A percentile compares a stretch with the other conserved stretches of the same genome.
phyloP scores from a whole-genome alignment of 495 filamentous ascomycete genomes.

The Aspergillus leporis region DNA sequence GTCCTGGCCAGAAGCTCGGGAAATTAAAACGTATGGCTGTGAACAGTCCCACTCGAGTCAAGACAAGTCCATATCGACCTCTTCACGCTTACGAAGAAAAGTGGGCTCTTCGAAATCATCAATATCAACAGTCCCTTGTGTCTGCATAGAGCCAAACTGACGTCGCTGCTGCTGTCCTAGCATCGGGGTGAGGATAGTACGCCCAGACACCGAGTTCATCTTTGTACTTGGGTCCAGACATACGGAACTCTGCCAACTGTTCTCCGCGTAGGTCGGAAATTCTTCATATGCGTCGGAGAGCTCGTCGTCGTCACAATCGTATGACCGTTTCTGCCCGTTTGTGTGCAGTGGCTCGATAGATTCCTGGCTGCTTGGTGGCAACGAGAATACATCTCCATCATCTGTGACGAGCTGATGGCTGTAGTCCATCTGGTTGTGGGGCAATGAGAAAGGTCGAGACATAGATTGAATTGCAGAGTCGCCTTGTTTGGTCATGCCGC shows the following conservation, averaged over 20 bases:
- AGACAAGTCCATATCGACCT: conserved; percentile 41
- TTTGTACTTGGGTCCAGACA: background rate
- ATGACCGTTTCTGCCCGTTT: conserved; percentile 23
- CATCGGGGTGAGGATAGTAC: conserved; percentile 38
- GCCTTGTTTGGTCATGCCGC: conserved; percentile 68
- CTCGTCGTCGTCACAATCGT: conserved; percentile 18
- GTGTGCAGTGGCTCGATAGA: conserved; percentile 27
- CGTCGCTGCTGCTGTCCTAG: conserved; percentile 35
- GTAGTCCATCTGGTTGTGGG: conserved; percentile 6
- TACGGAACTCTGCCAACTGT: background rate
- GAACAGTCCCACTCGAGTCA: background rate
- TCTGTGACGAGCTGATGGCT: conserved; percentile 27
- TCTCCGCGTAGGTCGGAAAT: background rate
- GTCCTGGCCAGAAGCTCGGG: background rate
- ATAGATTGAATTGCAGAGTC: conserved; percentile 27
- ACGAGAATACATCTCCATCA: conserved; percentile 43
- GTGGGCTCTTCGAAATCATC: conserved; percentile 48
- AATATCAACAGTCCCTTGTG: conserved; percentile 28
- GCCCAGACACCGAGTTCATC: conserved; percentile 13
- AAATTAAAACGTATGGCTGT: background rate
- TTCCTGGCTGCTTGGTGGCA: conserved; percentile 49
- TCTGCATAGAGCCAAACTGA: conserved; percentile 25
- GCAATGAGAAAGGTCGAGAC: conserved; percentile 12
- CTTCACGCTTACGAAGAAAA: conserved; percentile 44
- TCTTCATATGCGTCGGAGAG: conserved; percentile 18